These are phyloP conservation scores for Dendrostoma leiphaemia DNA, from an alignment of 2,329 filamentous ascomycete genomes.

Conservation along the genomic window DNA sequence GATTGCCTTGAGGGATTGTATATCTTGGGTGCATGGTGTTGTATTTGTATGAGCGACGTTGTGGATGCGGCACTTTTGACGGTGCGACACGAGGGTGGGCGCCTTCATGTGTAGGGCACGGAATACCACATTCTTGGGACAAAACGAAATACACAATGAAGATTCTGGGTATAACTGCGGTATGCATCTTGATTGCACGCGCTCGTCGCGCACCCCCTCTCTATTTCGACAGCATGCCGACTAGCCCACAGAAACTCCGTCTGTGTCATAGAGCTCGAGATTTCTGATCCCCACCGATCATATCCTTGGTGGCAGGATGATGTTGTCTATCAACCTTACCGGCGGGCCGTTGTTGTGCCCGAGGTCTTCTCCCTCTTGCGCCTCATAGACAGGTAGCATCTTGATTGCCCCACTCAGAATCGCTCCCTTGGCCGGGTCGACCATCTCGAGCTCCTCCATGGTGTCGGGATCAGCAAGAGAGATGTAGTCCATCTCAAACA, in stretches of 20 bases:
- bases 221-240: too few relatives aligned
- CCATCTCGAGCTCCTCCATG: slow-evolving; percentile 71
- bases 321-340: slow-evolving; percentile 92
- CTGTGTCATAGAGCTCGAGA: too few relatives aligned
- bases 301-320: slow-evolving; percentile 59
- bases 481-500: slow-evolving; percentile 87
- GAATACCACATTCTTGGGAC: neutral
- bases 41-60: neutral
- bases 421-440: slow-evolving; percentile 71
- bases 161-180: neutral
- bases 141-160: neutral
- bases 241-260: too few relatives aligned
- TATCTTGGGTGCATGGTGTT: neutral
- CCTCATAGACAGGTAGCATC: slow-evolving; percentile 77
- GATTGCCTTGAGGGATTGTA: too few relatives aligned
- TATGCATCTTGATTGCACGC: neutral
- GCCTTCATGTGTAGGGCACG: neutral
- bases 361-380: slow-evolving; percentile 68
- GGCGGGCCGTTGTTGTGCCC: slow-evolving; percentile 70
- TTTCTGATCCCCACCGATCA: neutral
- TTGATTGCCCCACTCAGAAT: slow-evolving; percentile 89
- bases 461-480: slow-evolving; percentile 84
- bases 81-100: neutral
- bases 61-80: neutral
- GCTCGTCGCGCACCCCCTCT: neutral